Conservation (phyloP, 116 monocot species). For the Dioscorea cayenensis region DNA sequence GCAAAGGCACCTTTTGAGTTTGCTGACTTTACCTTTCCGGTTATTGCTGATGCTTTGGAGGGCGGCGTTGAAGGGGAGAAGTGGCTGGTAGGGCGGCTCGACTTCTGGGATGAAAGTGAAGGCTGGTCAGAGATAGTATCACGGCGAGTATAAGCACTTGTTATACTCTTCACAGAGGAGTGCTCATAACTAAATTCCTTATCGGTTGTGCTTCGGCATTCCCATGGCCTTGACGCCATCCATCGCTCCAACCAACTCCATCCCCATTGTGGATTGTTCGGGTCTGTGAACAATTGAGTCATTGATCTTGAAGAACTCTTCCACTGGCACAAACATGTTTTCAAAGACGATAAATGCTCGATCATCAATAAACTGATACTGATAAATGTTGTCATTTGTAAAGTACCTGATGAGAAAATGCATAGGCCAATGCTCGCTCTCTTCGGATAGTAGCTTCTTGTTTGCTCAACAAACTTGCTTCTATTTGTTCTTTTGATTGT, state of each 20-base stretch:
- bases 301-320: constrained; percentile 52
- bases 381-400: background rate
- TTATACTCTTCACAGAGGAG: constrained; percentile 31
- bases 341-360: too few relatives aligned
- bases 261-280: constrained; percentile 83
- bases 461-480: constrained; percentile 55
- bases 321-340: constrained; percentile 28
- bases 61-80: constrained; percentile 27
- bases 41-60: constrained; percentile 8
- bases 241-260: constrained; percentile 98
- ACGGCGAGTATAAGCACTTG: constrained; percentile 35
- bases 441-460: constrained; percentile 80
- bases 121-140: constrained; percentile 25
- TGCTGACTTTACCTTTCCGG: constrained; percentile 32
- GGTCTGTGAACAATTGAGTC: constrained; percentile 62
- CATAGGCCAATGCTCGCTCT: constrained; percentile 86
- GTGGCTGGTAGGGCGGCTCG: constrained; percentile 12
- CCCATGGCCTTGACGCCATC: constrained; percentile 74
- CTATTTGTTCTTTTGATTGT: constrained; percentile 79
- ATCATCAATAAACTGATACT: too few relatives aligned
- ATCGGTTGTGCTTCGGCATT: constrained; percentile 27
- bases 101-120: constrained; percentile 29
- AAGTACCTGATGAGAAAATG: constrained; percentile 88
- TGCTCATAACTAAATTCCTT: constrained; percentile 24
- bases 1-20: constrained; percentile 23